phyloP scores from a whole-genome alignment of 2,329 filamentous ascomycete genomes.

The Colletotrichum musicola region DNA sequence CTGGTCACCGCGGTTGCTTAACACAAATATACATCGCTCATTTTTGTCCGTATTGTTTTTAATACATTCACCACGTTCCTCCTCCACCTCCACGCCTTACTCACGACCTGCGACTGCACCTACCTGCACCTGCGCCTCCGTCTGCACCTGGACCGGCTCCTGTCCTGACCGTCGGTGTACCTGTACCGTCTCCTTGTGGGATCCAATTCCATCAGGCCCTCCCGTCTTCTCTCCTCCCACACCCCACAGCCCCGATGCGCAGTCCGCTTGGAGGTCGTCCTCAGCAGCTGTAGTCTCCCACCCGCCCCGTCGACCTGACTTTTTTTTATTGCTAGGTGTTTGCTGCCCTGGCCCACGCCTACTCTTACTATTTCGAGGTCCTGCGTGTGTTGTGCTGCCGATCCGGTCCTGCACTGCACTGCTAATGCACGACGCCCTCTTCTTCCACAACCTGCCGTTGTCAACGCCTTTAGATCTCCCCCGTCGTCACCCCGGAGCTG shows the following conservation, averaged over 20 bases:
- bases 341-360: conserved; percentile 23
- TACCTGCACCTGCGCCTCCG: not conserved
- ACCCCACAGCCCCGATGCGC: conserved; percentile 35
- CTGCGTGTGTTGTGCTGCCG: not conserved
- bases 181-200: conserved; percentile 5
- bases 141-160: conserved; percentile 8
- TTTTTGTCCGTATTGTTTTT: conserved; percentile 2
- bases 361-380: not conserved
- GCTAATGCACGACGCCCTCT: conserved; percentile 33
- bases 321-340: not conserved
- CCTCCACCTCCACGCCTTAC: conserved; percentile 7
- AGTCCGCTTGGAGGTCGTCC: conserved; percentile 30
- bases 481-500: conserved; percentile 62
- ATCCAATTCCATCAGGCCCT: conserved; percentile 25
- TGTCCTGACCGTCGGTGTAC: not conserved
- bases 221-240: conserved; percentile 24
- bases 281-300: conserved; percentile 24
- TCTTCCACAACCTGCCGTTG: conserved; percentile 12
- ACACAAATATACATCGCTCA: conserved; percentile 19
- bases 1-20: conserved; percentile 1
- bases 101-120: conserved; percentile 7
- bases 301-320: conserved; percentile 26
- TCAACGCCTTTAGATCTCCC: conserved; percentile 16
- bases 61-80: not conserved
- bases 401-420: conserved; percentile 19